Evolutionary conservation across 1,284 basidiomycete species (phyloP).

Genomic region (Schizophyllum commune): DNA sequence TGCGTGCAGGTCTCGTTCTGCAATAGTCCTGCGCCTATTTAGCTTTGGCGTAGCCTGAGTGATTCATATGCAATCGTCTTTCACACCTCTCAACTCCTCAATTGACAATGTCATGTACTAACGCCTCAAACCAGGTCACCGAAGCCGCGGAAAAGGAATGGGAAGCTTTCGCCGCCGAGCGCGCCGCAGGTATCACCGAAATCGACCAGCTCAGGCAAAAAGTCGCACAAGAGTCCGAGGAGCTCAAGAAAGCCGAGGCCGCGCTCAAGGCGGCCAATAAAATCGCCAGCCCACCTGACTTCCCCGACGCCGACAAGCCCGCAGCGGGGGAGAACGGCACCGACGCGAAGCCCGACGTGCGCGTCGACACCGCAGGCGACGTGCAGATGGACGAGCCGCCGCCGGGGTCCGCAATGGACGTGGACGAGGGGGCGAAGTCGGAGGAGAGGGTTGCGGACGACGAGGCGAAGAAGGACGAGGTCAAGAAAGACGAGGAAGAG

Average conservation of each 20-base stretch:
- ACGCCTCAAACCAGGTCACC: constrained; percentile 35
- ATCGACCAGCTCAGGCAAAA: constrained; percentile 52
- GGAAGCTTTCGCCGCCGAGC: constrained; percentile 52
- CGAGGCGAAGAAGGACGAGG: constrained; percentile 16
- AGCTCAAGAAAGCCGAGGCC: constrained; percentile 30
- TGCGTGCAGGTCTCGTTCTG: constrained; percentile 18
- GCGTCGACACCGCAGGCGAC: constrained; percentile 33
- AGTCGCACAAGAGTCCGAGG: constrained; percentile 57
- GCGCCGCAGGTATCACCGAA: constrained; percentile 50
- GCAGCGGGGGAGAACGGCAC: constrained; percentile 6
- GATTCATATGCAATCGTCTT: too few species aligned
- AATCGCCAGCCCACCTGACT: too few species aligned
- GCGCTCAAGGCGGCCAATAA: too few species aligned
- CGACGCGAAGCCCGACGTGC: constrained; percentile 39
- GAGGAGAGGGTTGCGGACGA: constrained; percentile 5
- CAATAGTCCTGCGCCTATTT: not conserved
- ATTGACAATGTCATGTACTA: too few species aligned
- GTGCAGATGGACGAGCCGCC: constrained; percentile 1
- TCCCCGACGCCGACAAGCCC: constrained; percentile 12
- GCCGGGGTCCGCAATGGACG: not conserved
- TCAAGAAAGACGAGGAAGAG: constrained; percentile 27
- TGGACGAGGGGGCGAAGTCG: not conserved
- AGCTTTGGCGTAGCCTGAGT: too few species aligned
- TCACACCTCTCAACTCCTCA: too few species aligned
- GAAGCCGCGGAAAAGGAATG: constrained; percentile 65